A percentile compares a stretch with the other conserved stretches of the same genome.
phyloP scores from a whole-genome alignment of 768 basidiomycete species.

The Boletellus sp. region DNA sequence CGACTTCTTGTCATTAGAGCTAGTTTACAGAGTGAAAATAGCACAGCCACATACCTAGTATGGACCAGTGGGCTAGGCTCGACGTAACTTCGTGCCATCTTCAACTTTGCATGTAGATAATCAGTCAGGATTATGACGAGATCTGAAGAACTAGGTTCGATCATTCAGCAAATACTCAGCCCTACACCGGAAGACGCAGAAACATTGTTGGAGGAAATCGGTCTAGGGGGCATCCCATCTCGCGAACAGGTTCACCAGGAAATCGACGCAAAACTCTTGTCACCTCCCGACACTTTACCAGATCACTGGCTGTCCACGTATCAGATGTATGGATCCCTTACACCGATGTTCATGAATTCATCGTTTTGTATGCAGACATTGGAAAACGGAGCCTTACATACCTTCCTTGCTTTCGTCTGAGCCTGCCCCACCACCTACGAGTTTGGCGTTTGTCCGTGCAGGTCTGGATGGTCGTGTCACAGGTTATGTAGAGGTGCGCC shows the following conservation, averaged over 20 bases:
- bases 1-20: too few species aligned
- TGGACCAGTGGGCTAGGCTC: too few species aligned
- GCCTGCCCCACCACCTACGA: conserved; percentile 74
- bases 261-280: conserved; percentile 72
- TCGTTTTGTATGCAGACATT: conserved; percentile 48
- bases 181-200: conserved; percentile 40
- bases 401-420: conserved; percentile 60
- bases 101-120: conserved; percentile 4
- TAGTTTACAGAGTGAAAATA: too few species aligned
- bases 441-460: conserved; percentile 65
- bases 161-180: conserved; percentile 47
- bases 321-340: conserved; percentile 64
- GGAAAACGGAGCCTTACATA: conserved; percentile 60
- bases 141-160: conserved; percentile 13
- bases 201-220: conserved; percentile 50
- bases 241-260: conserved; percentile 57
- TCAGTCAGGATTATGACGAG: conserved; percentile 12
- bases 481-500: conserved; percentile 75
- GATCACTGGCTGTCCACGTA: conserved; percentile 73
- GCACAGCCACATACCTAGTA: conserved; percentile 20
- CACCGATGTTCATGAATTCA: conserved; percentile 11
- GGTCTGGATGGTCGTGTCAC: conserved; percentile 79
- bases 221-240: conserved; percentile 55
- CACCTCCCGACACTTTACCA: conserved; percentile 64
- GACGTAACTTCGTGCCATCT: too few species aligned